Evolutionary conservation across 768 basidiomycete species (phyloP), one percentile per base, ranked within the genome.

Genomic region (Hypholoma fasciculare): DNA sequence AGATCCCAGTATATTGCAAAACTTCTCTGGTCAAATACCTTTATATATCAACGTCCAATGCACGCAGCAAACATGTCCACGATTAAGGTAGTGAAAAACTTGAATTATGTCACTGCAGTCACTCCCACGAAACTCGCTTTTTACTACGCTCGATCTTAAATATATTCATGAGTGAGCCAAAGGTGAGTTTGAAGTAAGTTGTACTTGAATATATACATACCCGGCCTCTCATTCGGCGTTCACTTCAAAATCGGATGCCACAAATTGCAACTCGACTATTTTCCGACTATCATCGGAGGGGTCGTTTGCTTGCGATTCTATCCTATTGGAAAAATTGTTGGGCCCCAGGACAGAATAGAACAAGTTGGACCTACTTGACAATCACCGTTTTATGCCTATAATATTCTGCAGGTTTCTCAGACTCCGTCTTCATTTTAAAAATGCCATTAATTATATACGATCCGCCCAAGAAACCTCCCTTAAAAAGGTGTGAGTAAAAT

Each of bases 371-470:
- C 64, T 55, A 85, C 83, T 70, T 75, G 20, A 82, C 83, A 42
- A 74, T 76, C 13, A 84, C 79, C 17, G 75, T 75, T 60, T 85
- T 85, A 61, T 79, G 80, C 57, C 83, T 75, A 59, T 78, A 77
- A 60, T 76, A 78, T 26, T 76, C 73, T 13, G 72, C 69, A 23
- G 71, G 68, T 12, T 64, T 59, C 8, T 64, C 54, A 38, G 70
- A 68, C 27, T 72, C 77, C 14, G 77, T 70, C 39, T 75, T 26
- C 27, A 58, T 63, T 63, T 75, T 77, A 47, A 71, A 73, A 26
- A 84, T 74, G n/a, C 82, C 82, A 46, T 74, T 74, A 60, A 84
- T 81, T 49, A 78, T 63, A 66, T 85, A 85, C 52, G 76, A 72
- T 16, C 82, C 82, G 37, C 78, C 79, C 48, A 83, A 78, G 11